Conservation (phyloP, 2,329 filamentous ascomycete species). For the Triangularia verruculosa region DNA sequence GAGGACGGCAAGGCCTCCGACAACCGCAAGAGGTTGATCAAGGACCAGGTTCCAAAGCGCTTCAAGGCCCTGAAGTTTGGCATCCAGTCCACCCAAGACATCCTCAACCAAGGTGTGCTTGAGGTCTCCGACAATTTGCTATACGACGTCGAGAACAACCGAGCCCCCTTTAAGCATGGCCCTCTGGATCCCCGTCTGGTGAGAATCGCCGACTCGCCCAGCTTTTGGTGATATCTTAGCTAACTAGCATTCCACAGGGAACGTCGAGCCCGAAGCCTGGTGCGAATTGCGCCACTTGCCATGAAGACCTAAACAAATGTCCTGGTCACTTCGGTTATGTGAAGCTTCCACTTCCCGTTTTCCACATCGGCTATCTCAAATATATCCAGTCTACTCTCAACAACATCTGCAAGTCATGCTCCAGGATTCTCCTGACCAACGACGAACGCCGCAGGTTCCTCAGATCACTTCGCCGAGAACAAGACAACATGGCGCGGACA, state of each 20-base stretch:
- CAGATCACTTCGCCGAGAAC: conserved; percentile 74
- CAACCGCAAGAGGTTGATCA: conserved; percentile 74
- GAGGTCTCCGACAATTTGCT: conserved; percentile 92
- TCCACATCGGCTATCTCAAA: conserved; percentile 94
- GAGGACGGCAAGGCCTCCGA: conserved; percentile 8
- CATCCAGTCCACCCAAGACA: conserved; percentile 90
- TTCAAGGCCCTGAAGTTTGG: conserved; percentile 94
- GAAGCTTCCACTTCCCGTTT: conserved; percentile 82
- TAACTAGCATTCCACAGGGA: conserved; percentile 46
- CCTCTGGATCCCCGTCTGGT: conserved; percentile 80
- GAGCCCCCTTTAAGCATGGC: conserved; percentile 74
- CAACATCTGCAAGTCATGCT: conserved; percentile 95
- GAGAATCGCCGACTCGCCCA: neutral
- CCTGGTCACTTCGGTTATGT: conserved; percentile 96
- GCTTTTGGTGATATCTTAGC: neutral
- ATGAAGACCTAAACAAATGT: conserved; percentile 75
- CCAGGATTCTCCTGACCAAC: conserved; percentile 77
- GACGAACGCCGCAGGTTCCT: conserved; percentile 72
- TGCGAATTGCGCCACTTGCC: conserved; percentile 73
- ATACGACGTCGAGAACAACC: conserved; percentile 81
- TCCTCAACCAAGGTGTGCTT: conserved; percentile 90
- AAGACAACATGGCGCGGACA: conserved; percentile 84
- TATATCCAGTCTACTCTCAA: conserved; percentile 90
- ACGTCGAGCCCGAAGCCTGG: conserved; percentile 76
- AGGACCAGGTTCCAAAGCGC: conserved; percentile 83